Conservation (phyloP, 805 yeast species). For the Blastobotrys peoriensis region DNA sequence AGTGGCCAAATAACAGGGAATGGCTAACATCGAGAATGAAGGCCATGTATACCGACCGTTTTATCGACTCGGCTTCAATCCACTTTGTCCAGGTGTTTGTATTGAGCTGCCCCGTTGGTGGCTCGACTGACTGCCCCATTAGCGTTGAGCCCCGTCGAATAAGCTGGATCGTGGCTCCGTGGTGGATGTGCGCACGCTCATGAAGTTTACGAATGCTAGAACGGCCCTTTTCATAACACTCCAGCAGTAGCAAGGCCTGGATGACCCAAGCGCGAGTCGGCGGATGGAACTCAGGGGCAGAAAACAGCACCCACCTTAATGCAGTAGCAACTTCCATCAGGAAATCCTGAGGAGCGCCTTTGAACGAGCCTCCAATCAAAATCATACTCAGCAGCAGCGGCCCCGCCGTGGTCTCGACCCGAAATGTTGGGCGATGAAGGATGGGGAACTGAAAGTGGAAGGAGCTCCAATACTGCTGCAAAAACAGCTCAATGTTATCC, state of each 20-base stretch:
- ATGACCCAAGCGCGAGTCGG: constrained; percentile 73
- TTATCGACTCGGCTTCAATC: constrained; percentile 75
- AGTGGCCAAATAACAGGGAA: constrained; percentile 74
- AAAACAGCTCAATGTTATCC: constrained; percentile 16
- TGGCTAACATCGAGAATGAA: constrained; percentile 75
- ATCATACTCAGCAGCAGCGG: constrained; percentile 50
- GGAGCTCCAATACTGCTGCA: constrained; percentile 45
- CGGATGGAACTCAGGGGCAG: constrained; percentile 64
- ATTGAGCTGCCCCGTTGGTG: constrained; percentile 24
- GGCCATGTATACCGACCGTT: constrained; percentile 72
- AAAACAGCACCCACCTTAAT: constrained; percentile 62
- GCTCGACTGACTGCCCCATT: constrained; percentile 30
- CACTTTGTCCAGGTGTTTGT: constrained; percentile 44
- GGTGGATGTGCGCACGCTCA: constrained; percentile 79
- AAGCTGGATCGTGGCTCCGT: constrained; percentile 76
- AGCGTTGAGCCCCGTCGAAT: constrained; percentile 53
- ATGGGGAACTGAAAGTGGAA: constrained; percentile 56
- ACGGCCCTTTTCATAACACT: constrained; percentile 70
- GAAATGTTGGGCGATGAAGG: constrained; percentile 53
- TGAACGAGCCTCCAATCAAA: constrained; percentile 46
- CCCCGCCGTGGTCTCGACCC: constrained; percentile 41
- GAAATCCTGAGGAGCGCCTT: constrained; percentile 27
- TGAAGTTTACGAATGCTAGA: constrained; percentile 59
- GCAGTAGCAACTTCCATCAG: constrained; percentile 47
- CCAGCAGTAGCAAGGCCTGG: constrained; percentile 64